phyloP scores from a whole-genome alignment of 352 stramenopile species.

The Globisporangium apiculatum region DNA sequence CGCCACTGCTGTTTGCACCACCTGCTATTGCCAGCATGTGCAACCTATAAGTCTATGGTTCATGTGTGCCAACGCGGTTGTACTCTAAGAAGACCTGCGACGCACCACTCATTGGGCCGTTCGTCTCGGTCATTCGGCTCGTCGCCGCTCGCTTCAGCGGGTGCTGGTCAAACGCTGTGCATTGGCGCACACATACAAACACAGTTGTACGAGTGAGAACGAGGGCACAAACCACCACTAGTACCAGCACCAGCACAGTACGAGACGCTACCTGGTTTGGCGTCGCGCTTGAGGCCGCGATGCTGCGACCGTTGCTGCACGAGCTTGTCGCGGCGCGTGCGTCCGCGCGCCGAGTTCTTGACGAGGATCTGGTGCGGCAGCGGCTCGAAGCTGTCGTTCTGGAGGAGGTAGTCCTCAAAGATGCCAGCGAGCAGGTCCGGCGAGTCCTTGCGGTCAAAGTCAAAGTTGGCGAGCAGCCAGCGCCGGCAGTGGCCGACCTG shows the following conservation, averaged over 20 bases:
- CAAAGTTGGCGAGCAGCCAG: constrained; percentile 43
- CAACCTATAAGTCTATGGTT: too few species aligned
- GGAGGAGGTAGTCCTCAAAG: constrained; percentile 47
- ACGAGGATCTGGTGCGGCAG: constrained; percentile 44
- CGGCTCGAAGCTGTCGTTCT: constrained; percentile 35
- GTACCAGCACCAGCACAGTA: background rate
- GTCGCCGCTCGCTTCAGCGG: constrained; percentile 3
- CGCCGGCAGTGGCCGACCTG: constrained; percentile 35
- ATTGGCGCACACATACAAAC: background rate
- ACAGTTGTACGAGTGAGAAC: background rate
- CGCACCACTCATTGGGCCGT: background rate
- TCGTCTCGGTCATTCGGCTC: background rate
- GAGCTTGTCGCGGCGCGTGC: constrained; percentile 25
- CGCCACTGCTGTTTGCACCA: background rate
- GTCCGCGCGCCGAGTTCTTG: constrained; percentile 37
- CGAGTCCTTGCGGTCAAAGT: constrained; percentile 51
- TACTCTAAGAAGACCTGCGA: background rate
- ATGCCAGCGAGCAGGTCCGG: constrained; percentile 35
- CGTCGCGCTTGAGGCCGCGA: constrained; percentile 19
- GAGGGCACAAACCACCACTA: background rate
- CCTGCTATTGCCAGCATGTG: background rate
- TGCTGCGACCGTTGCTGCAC: constrained; percentile 18
- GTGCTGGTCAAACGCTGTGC: background rate
- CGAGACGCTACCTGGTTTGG: constrained; percentile 5
- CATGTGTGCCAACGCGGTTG: too few species aligned